phyloP scores from a whole-genome alignment of 139 green algal species.

The Chlamydomonas sp. region DNA sequence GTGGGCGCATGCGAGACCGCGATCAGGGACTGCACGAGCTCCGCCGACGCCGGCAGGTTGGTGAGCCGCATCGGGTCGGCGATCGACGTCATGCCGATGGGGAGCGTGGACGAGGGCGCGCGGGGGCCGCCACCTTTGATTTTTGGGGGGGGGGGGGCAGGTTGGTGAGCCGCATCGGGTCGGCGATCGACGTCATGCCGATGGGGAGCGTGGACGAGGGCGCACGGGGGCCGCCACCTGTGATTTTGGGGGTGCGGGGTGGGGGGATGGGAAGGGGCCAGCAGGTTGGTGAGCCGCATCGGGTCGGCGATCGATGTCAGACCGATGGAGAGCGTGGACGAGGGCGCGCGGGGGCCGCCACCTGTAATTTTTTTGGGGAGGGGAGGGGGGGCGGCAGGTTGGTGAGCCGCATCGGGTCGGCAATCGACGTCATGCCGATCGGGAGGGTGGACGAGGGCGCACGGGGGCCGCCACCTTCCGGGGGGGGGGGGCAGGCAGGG shows the following conservation, averaged over 20 bases:
- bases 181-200: constrained; percentile 39
- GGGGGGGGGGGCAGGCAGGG: no score
- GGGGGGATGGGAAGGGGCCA: no score
- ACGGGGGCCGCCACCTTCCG: constrained; percentile 57
- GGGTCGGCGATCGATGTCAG: constrained; percentile 47
- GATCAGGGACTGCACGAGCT: constrained; percentile 65
- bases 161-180: constrained; percentile 49
- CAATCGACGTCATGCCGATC: constrained; percentile 51
- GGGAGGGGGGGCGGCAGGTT: constrained; percentile 22
- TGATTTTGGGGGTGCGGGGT: no score
- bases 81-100: constrained; percentile 54
- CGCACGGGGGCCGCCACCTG: constrained; percentile 60
- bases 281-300: constrained; percentile 43
- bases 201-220: constrained; percentile 72
- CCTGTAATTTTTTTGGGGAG: constrained; percentile 39
- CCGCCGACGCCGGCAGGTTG: constrained; percentile 24
- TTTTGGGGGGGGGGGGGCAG: no score
- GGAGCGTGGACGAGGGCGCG: constrained; percentile 70
- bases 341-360: constrained; percentile 63
- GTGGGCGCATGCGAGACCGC: constrained; percentile 75
- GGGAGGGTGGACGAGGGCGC: constrained; percentile 73
- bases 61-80: constrained; percentile 55
- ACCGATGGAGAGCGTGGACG: constrained; percentile 72
- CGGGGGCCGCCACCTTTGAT: constrained; percentile 64
- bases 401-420: constrained; percentile 54